Evolutionary conservation across 2,329 filamentous ascomycete species (phyloP), one percentile per base, ranked within the genome.

Genomic region (Claviceps pazoutovae): DNA sequence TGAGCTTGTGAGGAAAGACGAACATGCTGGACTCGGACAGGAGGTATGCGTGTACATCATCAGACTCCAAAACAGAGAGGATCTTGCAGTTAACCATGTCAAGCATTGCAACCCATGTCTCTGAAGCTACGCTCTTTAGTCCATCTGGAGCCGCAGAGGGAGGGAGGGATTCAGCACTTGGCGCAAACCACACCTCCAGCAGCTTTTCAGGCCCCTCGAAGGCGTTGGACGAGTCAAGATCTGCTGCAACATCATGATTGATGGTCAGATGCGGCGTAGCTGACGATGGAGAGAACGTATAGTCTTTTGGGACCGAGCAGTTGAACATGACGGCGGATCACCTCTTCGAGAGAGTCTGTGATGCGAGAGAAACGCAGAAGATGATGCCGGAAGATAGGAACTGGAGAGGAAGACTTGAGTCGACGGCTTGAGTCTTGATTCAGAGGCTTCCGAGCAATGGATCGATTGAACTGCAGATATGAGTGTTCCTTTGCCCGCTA

Each of bases 21-120:
- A 98, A 98, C 90, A 98, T 95, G 85, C 93, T 97, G 42, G 93
- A 97, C 72, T 98, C 93, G 56, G 93, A 98, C 52, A 98, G 78
- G 6, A 98, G 81, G 66, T 98, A 98, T 58, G 93, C 91, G 65
- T 98, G 93, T 61, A 97, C 86, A 64, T 91, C 84, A 57, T 95
- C 89, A 23, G 91, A 95, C 65, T 91, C 84, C 57, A 98, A 80
- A 56, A 95, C 85, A 4, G 93, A 98, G 52, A 98, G 76, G 51
- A 98, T 89, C 73, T 98, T 93, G 82, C 93, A 98, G 68, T 96
- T 95, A 71, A 98, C 93, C 64, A 96, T 78, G 66, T 98, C 93
- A 54, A 98, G 80, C 93, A 98, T 96, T 54, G 83, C 83, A 68
- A 94, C 94, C 93, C 93, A 98, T 49, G 80, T 83, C 50, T 95